Conservation (phyloP, 1,284 basidiomycete genomes). For the Cutaneotrichosporon mucoides region DNA sequence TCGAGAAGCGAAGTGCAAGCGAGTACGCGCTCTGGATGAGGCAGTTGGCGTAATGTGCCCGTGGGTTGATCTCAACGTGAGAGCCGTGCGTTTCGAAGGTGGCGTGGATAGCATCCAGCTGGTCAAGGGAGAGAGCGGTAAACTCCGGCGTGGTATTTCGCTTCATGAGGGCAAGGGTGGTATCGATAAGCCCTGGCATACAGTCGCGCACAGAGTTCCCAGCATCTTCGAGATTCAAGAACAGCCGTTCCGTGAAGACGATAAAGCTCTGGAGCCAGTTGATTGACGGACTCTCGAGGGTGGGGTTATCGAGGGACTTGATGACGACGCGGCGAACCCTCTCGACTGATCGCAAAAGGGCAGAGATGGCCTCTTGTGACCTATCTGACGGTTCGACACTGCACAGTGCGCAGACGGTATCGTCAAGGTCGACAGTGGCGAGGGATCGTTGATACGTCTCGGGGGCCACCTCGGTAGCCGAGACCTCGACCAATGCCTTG, state of each 20-base stretch:
- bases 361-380: neutral
- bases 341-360: slow-evolving; percentile 18
- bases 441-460: neutral
- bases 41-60: neutral
- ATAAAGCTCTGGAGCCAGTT: slow-evolving; percentile 17
- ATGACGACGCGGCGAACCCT: slow-evolving; percentile 22
- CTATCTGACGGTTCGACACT: slow-evolving; percentile 3
- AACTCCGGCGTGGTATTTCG: neutral
- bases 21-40: slow-evolving; percentile 13
- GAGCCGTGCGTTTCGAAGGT: neutral
- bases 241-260: slow-evolving; percentile 7
- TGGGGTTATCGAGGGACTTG: slow-evolving; percentile 14
- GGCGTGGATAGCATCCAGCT: neutral
- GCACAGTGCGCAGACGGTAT: neutral
- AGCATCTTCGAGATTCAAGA: neutral
- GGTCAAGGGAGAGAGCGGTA: neutral
- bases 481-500: slow-evolving; percentile 2
- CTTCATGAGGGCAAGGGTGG: slow-evolving; percentile 1
- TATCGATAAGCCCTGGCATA: slow-evolving; percentile 11
- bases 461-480: neutral
- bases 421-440: neutral
- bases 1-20: slow-evolving; percentile 34
- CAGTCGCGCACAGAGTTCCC: neutral
- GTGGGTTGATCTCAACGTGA: neutral
- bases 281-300: neutral